Base-by-base conservation (phyloP, 495 filamentous ascomycete species). In the Cercophora sp. region DNA sequence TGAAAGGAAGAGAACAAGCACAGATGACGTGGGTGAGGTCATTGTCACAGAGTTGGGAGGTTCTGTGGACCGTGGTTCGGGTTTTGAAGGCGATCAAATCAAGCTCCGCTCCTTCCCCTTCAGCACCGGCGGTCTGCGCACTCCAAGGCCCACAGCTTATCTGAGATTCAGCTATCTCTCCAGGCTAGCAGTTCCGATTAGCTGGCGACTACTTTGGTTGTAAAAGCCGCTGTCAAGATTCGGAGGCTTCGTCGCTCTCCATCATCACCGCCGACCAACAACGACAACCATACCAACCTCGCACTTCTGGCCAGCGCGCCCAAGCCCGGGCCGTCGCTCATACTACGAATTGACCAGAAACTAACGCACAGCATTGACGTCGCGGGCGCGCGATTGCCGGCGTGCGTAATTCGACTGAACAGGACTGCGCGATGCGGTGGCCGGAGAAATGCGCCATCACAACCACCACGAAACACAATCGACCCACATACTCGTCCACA, bases 321-420 rank as follows among this genome's bases (percentile, higher is more conserved):
- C 34, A 37, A 37, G 34, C 34, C 34, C 34, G 34, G 34, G 34
- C 34, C 34, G 34, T 37, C 34, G 34, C 34, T 37, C 34, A 37
- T 37, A 37, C 34, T 37, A 37, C 34, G 34, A 37, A 37, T 37
- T 37, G 34, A 37, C 34, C 34, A 37, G 34, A 37, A 37, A 37
- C 34, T 37, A 37, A 37, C 34, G 34, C 34, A 37, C 34, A 37
- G 34, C 34, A 37, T 37, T 37, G 34, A 37, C 34, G 34, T 37
- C 4, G 34, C 34, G 34, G 34, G 34, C 34, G 34, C 34, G 34
- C 34, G 34, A 37, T 37, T 37, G 34, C 34, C 13, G 34, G 34
- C 34, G 34, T 37, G 34, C 34, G 34, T 13, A 13, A 37, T 37
- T 37, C 34, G 34, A 37, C 34, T 37, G 34, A 37, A 37, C 34